Base-by-base conservation (phyloP, 2,329 filamentous ascomycete species). In the Paraphaeosphaeria sporulosa region DNA sequence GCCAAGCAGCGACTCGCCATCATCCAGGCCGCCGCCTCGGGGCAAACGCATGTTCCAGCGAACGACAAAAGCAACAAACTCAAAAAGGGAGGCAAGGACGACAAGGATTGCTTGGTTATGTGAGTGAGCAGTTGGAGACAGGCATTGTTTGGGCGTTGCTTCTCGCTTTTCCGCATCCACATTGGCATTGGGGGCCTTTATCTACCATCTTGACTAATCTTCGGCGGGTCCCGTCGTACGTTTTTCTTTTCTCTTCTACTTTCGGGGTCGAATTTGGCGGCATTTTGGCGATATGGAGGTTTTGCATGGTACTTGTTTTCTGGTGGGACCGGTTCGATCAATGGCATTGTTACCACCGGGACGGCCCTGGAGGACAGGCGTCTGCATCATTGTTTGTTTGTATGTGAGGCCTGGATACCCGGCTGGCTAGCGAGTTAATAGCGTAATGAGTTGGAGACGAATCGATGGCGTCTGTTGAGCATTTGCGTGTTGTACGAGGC, bases 1-100 rank as follows among this genome's bases (percentile, higher is more conserved):
- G 95, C 95, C 53, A 94, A 90, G 77, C 90, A 95, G 71, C 87
- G 95, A 27, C 84, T 99, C 55, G 88, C 90, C 21, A 92, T 93
- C 43, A 99, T 99, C 62, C 87, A 91, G 62, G 90, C 91, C 9
- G 94, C 95, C 12, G 91, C 94, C 5, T 85, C 85, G 4, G 87
- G 86, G 3, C 81, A 80, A 53, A 57, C 71, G n/a, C 65, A 64
- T 17, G 12, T 62, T 15, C 50, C 67, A 13, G 55, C 57, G 17
- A 60, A 59, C 9, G 50, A 38, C 17, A 69, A 73, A 21, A 76
- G 69, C 55, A 61, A 56, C 57, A 76, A 76, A 54, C 64, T 75
- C 25, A 77, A 76, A 59, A 78, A 77, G 55, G 68, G 65, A 7
- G 69, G 63, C 44, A 78, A 78, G 59, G 76, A 78, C 48, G 76